These are phyloP conservation scores for Gastrolobium bilobum DNA, from an alignment of 306 rosid species.

Conservation along the genomic window DNA sequence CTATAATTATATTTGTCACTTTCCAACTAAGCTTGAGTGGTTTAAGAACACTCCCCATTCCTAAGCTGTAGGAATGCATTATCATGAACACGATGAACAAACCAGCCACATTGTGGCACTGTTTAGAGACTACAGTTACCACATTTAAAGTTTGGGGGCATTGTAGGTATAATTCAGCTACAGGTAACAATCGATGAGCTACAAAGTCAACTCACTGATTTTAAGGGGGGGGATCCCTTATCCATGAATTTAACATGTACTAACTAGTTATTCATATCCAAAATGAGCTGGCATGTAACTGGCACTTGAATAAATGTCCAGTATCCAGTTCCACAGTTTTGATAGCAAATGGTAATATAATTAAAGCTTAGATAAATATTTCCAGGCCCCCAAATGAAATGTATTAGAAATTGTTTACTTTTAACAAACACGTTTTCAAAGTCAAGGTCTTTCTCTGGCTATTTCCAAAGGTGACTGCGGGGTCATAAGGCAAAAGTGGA, in stretches of 20 bases:
- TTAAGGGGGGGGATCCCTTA: neutral
- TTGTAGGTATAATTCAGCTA: conserved; percentile 17
- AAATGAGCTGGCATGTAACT: neutral
- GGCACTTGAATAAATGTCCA: neutral
- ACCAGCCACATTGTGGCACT: conserved; percentile 9
- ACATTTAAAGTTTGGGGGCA: neutral
- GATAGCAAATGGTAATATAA: neutral
- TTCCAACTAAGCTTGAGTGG: conserved; percentile 7
- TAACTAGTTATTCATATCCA: conserved; percentile 23
- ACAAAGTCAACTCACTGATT: neutral
- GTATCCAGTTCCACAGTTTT: neutral
- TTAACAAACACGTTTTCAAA: neutral
- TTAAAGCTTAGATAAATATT: conserved; percentile 1
- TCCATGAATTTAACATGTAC: conserved; percentile 15
- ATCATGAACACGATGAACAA: conserved; percentile 12
- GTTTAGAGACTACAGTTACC: neutral
- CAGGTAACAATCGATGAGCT: neutral
- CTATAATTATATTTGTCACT: neutral
- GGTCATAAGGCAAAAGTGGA: neutral
- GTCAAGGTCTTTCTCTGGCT: conserved; percentile 6
- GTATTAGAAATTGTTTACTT: neutral
- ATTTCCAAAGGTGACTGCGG: neutral
- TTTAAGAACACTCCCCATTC: neutral
- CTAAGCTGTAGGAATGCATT: neutral
- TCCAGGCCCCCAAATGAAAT: conserved; percentile 15